Evolutionary conservation across 441 rosid species (phyloP).

Genomic region (Brassica hybrid): DNA sequence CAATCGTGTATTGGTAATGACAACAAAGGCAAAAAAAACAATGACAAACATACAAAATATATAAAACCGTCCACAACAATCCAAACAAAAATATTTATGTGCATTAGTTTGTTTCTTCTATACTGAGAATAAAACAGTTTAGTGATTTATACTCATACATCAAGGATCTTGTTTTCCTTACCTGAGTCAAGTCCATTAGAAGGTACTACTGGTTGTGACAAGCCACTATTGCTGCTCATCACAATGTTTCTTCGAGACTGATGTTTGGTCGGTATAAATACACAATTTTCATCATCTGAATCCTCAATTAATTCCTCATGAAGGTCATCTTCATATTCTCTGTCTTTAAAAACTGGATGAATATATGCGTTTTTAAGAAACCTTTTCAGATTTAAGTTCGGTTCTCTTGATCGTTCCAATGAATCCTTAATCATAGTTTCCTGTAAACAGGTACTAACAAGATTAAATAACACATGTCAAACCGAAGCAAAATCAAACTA

Average conservation of each 20-base stretch:
- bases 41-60: too few species aligned
- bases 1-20: too few species aligned
- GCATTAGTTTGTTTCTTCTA: background rate
- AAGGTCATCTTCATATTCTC: slow-evolving; percentile 39
- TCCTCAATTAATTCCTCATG: slow-evolving; percentile 21
- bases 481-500: background rate
- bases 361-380: slow-evolving; percentile 69
- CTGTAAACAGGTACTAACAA: slow-evolving; percentile 47
- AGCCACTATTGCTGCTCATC: slow-evolving; percentile 58
- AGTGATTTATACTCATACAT: slow-evolving; percentile 8
- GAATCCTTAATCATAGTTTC: slow-evolving; percentile 95
- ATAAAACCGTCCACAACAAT: too few species aligned
- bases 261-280: slow-evolving; percentile 75
- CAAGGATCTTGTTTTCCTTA: slow-evolving; percentile 21
- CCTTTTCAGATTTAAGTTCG: slow-evolving; percentile 63
- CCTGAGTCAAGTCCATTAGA: background rate
- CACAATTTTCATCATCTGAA: slow-evolving; percentile 50
- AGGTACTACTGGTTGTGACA: slow-evolving; percentile 50
- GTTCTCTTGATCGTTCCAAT: slow-evolving; percentile 74
- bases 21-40: too few species aligned
- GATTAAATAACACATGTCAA: background rate
- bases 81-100: too few species aligned
- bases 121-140: slow-evolving; percentile 11
- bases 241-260: slow-evolving; percentile 65
- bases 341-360: slow-evolving; percentile 68